phyloP scores from a whole-genome alignment of 2,329 filamentous ascomycete species.

The Colletotrichum magnum region DNA sequence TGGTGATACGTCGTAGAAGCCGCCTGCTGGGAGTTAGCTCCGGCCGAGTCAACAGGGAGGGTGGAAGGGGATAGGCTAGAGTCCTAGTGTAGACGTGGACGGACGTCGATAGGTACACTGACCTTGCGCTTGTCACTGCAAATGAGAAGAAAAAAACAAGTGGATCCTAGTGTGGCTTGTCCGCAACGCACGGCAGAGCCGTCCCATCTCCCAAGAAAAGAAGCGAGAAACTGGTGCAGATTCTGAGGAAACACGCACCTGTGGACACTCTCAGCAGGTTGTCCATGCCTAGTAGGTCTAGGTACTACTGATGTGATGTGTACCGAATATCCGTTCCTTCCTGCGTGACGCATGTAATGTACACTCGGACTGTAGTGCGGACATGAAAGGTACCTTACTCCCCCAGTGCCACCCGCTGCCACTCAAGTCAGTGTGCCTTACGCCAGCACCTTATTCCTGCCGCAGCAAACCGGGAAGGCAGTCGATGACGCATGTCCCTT shows the following conservation, averaged over 20 bases:
- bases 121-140: slow-evolving; percentile 15
- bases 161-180: slow-evolving; percentile 34
- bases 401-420: too few species aligned
- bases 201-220: slow-evolving; percentile 29
- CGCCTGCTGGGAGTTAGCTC: slow-evolving; percentile 11
- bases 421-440: neutral
- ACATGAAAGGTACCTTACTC: neutral
- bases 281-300: too few species aligned
- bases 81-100: neutral
- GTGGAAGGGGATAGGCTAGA: neutral
- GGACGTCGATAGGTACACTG: neutral
- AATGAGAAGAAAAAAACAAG: slow-evolving; percentile 17
- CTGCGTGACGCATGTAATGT: too few species aligned
- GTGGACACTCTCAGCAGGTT: too few species aligned
- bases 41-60: slow-evolving; percentile 5
- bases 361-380: neutral
- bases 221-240: too few species aligned
- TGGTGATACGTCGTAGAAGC: slow-evolving; percentile 17
- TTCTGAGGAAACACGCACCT: neutral
- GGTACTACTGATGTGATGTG: neutral
- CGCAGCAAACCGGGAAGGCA: slow-evolving; percentile 39
- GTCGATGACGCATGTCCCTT: slow-evolving; percentile 40
- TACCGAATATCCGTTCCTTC: too few species aligned
- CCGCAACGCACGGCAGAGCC: slow-evolving; percentile 34
- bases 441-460: slow-evolving; percentile 34